Conservation (phyloP, 257 asterid species). For the Solanum pimpinellifolium region DNA sequence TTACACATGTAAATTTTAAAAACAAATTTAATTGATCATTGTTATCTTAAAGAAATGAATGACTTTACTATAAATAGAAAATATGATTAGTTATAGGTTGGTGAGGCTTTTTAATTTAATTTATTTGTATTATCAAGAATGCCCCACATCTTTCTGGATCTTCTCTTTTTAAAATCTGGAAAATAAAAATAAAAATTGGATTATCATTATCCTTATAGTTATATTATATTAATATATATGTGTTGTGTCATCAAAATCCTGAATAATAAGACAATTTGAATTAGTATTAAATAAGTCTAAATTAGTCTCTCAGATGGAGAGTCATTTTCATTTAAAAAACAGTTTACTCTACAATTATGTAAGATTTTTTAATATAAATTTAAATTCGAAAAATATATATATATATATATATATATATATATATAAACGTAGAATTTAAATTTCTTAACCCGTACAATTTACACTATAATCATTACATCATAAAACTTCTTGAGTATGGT, state of each 20-base stretch:
- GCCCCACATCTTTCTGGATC: not conserved
- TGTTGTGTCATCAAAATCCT: no score
- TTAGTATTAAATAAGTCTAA: no score
- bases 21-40: not conserved
- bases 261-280: no score
- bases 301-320: rapidly evolving
- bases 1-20: not conserved
- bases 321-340: no score
- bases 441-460: not conserved
- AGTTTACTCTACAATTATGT: no score
- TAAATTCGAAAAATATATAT: no score
- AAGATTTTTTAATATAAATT: rapidly evolving
- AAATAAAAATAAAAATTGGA: not conserved
- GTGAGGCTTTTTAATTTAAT: not conserved
- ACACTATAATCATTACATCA: not conserved
- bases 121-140: not conserved
- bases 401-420: no score
- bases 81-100: not conserved
- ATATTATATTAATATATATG: no score
- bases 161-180: not conserved
- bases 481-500: not conserved
- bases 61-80: not conserved
- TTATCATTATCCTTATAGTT: not conserved
- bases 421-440: not conserved
- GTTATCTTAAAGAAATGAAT: not conserved